Percentiles rank a stretch among this genome's conserved stretches.
phyloP scores from a whole-genome alignment of 768 basidiomycete species.

The Podaxis sp. region DNA sequence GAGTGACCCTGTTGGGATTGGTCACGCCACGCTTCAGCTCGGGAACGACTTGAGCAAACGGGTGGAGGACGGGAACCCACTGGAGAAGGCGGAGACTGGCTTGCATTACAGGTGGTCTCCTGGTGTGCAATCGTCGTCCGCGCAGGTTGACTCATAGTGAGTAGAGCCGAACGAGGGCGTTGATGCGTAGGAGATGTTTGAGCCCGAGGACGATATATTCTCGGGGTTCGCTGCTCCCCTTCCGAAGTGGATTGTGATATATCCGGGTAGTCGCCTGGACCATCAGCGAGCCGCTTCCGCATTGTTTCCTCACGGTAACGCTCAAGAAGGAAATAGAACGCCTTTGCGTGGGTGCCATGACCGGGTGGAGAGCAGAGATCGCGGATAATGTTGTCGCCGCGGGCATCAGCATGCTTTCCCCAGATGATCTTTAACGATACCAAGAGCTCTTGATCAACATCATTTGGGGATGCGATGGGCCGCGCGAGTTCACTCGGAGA shows the following conservation, averaged over 20 bases:
- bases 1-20: slow-evolving; percentile 13
- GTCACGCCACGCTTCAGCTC: slow-evolving; percentile 23
- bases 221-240: slow-evolving; percentile 32
- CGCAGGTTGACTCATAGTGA: background rate
- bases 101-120: slow-evolving; percentile 18
- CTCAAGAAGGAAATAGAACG: slow-evolving; percentile 82
- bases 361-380: slow-evolving; percentile 73
- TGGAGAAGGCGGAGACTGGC: slow-evolving; percentile 13
- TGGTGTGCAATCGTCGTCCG: background rate
- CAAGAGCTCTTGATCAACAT: slow-evolving; percentile 77
- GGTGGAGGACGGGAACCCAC: slow-evolving; percentile 19
- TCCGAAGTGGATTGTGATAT: slow-evolving; percentile 18
- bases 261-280: slow-evolving; percentile 46
- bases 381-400: slow-evolving; percentile 50
- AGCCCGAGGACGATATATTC: slow-evolving; percentile 7
- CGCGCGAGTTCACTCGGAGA: slow-evolving; percentile 66
- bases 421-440: slow-evolving; percentile 80
- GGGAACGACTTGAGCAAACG: slow-evolving; percentile 17
- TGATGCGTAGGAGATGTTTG: slow-evolving; percentile 19
- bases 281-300: slow-evolving; percentile 23
- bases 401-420: slow-evolving; percentile 65
- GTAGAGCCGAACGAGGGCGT: slow-evolving; percentile 15
- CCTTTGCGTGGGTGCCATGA: slow-evolving; percentile 75
- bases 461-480: slow-evolving; percentile 63
- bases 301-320: slow-evolving; percentile 65